phyloP scores from a whole-genome alignment of 2,329 filamentous ascomycete species.

The Monosporascus sp. region DNA sequence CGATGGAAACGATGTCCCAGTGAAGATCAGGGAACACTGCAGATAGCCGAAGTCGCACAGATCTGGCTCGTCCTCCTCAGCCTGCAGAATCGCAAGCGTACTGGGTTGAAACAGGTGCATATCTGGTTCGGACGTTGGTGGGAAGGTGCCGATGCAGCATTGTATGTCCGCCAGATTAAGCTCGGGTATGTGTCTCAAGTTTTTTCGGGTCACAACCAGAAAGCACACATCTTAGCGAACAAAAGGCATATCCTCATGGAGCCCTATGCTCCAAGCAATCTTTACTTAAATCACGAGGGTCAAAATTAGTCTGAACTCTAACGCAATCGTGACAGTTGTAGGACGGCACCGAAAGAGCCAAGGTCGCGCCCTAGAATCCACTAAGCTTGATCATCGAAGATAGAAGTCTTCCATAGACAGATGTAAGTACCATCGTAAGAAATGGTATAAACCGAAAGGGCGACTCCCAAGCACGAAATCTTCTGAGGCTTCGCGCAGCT shows the following conservation, averaged over 20 bases:
- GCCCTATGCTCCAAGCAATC: not conserved
- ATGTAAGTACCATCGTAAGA: too few species aligned
- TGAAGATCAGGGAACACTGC: constrained; percentile 26
- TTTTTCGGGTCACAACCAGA: not conserved
- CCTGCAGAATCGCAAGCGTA: constrained; percentile 27
- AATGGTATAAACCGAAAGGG: not conserved
- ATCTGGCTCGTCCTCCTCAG: constrained; percentile 23
- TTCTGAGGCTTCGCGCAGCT: too few species aligned
- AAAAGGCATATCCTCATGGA: not conserved
- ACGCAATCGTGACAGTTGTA: not conserved
- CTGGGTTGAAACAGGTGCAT: constrained; percentile 7
- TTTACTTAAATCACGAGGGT: not conserved
- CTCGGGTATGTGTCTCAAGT: not conserved
- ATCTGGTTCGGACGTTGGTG: constrained; percentile 1
- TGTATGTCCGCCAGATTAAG: too few species aligned
- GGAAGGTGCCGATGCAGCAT: constrained; percentile 3
- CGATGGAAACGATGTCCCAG: constrained; percentile 23
- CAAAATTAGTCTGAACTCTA: not conserved
- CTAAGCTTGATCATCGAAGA: not conserved
- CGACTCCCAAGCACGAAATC: not conserved
- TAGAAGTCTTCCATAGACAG: too few species aligned
- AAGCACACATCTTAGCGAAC: not conserved
- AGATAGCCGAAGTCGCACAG: constrained; percentile 29
- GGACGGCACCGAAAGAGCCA: not conserved
- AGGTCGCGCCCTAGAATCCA: not conserved